phyloP scores from a whole-genome alignment of 495 filamentous ascomycete genomes.

The Xylaria scruposa region DNA sequence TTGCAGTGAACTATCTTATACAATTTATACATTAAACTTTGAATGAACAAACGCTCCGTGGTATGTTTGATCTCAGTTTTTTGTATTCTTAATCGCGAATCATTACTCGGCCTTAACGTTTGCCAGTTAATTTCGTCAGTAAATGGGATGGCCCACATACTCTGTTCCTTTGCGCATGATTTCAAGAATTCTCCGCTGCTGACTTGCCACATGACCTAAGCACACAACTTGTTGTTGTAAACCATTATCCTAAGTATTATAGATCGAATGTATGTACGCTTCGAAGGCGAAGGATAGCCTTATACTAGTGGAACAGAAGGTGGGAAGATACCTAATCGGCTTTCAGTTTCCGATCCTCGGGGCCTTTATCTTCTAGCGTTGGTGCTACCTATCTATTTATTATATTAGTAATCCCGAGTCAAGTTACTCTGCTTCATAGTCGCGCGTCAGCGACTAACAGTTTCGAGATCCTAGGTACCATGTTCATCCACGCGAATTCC shows the following conservation, averaged over 20 bases:
- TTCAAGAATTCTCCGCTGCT: constrained; percentile 8
- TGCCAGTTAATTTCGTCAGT: background rate
- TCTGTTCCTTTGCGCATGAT: background rate
- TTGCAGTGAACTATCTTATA: background rate
- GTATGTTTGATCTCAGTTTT: background rate
- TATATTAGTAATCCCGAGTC: background rate
- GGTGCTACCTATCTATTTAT: background rate
- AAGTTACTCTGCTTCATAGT: background rate
- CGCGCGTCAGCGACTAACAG: background rate
- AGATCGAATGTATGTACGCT: background rate
- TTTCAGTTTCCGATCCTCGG: constrained; percentile 2
- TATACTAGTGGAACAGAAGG: background rate
- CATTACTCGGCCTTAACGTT: background rate
- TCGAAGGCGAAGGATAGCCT: background rate
- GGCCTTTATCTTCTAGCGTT: constrained; percentile 2
- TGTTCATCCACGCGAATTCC: background rate
- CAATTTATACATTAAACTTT: background rate
- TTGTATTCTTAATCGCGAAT: background rate
- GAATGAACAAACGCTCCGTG: background rate
- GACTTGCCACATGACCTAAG: constrained; percentile 19
- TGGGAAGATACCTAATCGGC: background rate
- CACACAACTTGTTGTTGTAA: background rate
- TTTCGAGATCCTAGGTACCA: background rate
- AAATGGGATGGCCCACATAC: background rate
- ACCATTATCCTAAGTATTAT: background rate